Conservation (phyloP, 495 filamentous ascomycete genomes). For the Corynascus novoguineensis region DNA sequence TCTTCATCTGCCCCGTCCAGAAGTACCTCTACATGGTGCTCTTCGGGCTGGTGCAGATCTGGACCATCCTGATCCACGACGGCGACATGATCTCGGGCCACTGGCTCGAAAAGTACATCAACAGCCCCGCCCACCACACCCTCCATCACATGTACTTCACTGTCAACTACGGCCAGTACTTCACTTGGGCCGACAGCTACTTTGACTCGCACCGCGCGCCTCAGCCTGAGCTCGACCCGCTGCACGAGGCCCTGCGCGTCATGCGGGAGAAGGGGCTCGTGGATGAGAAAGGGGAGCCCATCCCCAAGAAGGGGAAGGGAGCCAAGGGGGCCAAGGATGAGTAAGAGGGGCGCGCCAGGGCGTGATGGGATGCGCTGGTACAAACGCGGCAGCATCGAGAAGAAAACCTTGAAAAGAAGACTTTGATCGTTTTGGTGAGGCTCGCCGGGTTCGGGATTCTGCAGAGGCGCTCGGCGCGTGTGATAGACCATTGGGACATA, state of each 20-base stretch:
- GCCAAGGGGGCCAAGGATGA: constrained; percentile 11
- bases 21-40: constrained; percentile 24
- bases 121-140: constrained; percentile 25
- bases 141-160: constrained; percentile 27
- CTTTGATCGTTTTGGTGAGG: not conserved
- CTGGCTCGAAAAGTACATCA: constrained; percentile 24
- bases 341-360: not conserved
- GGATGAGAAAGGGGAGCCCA: constrained; percentile 23
- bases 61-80: constrained; percentile 26
- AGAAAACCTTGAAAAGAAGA: not conserved
- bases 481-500: not conserved
- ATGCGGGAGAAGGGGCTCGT: constrained; percentile 24
- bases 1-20: constrained; percentile 23
- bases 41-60: constrained; percentile 21
- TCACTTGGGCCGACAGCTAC: constrained; percentile 24
- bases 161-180: constrained; percentile 26
- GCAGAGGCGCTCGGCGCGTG: not conserved
- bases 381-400: no score
- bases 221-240: constrained; percentile 19
- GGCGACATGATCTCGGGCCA: constrained; percentile 25
- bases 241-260: constrained; percentile 17
- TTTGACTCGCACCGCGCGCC: constrained; percentile 20
- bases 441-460: not conserved
- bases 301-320: constrained; percentile 7
- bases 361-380: not conserved